These are phyloP conservation scores for Sporisorium graminicola DNA, from an alignment of 1,284 basidiomycete species.

Conservation along the genomic window DNA sequence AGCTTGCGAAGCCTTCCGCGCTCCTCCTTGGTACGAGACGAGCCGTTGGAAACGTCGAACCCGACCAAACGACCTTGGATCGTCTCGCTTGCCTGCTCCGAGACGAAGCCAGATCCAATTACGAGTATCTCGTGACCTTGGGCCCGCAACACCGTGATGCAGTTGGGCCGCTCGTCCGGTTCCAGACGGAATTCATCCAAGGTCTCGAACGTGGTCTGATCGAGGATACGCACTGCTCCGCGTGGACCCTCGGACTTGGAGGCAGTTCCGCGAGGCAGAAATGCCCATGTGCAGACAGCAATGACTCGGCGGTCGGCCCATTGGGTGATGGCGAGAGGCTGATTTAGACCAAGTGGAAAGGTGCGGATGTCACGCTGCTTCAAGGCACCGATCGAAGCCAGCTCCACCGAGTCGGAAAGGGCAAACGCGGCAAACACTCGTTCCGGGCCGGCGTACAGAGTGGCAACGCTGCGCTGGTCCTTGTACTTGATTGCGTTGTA, in stretches of 20 bases:
- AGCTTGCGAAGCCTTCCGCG: slow-evolving; percentile 29
- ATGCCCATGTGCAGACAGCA: slow-evolving; percentile 50
- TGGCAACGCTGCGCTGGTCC: slow-evolving; percentile 49
- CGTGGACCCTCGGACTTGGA: slow-evolving; percentile 16
- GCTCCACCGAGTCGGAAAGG: slow-evolving; percentile 39
- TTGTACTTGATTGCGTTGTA: slow-evolving; percentile 64
- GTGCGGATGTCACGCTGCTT: slow-evolving; percentile 67
- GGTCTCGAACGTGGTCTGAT: slow-evolving; percentile 19
- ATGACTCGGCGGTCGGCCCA: slow-evolving; percentile 36
- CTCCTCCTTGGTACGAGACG: slow-evolving; percentile 32
- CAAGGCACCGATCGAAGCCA: slow-evolving; percentile 63
- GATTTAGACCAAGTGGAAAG: slow-evolving; percentile 67
- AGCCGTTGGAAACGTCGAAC: slow-evolving; percentile 35
- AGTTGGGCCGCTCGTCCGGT: slow-evolving; percentile 60
- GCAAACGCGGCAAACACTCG: slow-evolving; percentile 49
- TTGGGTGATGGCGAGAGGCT: slow-evolving; percentile 67
- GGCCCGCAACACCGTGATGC: slow-evolving; percentile 37
- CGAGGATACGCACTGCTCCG: slow-evolving; percentile 37
- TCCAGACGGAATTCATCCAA: slow-evolving; percentile 49
- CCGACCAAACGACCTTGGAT: slow-evolving; percentile 52
- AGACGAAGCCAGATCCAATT: slow-evolving; percentile 59
- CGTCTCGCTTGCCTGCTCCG: slow-evolving; percentile 43
- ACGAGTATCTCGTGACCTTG: slow-evolving; percentile 43
- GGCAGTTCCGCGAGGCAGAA: slow-evolving; percentile 43
- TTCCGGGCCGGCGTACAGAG: slow-evolving; percentile 35